Percentiles rank a stretch among this genome's conserved stretches.
Evolutionary conservation across 306 rosid genomes (phyloP).

Genomic region (Pterocarpus santalinus): DNA sequence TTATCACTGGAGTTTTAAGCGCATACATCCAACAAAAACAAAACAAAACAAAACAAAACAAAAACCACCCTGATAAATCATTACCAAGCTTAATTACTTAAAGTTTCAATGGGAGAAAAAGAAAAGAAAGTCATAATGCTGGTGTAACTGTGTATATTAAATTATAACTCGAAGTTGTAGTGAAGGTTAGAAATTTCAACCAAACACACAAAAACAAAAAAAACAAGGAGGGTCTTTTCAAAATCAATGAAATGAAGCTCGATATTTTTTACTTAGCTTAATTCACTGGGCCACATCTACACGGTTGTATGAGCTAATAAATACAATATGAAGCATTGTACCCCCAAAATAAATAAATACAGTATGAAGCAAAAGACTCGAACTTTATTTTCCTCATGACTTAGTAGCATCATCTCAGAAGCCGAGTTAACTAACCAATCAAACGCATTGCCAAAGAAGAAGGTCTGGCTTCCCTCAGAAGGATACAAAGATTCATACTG

Average conservation of each 20-base stretch:
- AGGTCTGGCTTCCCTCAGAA: conserved; percentile 71
- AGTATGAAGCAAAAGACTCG: conserved; percentile 11
- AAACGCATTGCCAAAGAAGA: conserved; percentile 69
- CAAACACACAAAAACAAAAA: not conserved
- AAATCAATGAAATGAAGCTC: conserved; percentile 25
- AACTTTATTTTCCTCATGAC: conserved; percentile 14
- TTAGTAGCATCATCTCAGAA: conserved; percentile 25
- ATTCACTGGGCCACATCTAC: not conserved
- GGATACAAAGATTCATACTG: conserved; percentile 66
- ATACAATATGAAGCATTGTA: no score
- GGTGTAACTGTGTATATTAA: not conserved
- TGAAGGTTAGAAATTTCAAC: not conserved
- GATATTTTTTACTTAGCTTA: not conserved
- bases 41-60: no score
- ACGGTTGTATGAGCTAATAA: not conserved
- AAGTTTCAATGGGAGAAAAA: no score
- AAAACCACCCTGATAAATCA: no score
- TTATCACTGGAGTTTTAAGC: no score
- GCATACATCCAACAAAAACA: no score
- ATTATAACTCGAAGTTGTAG: not conserved
- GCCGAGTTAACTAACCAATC: conserved; percentile 59
- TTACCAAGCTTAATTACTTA: no score
- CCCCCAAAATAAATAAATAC: not conserved
- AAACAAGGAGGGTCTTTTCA: not conserved
- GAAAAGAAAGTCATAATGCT: no score